Evolutionary conservation across 768 basidiomycete genomes (phyloP).

Genomic region (Gloeopeniophorella convolvens): DNA sequence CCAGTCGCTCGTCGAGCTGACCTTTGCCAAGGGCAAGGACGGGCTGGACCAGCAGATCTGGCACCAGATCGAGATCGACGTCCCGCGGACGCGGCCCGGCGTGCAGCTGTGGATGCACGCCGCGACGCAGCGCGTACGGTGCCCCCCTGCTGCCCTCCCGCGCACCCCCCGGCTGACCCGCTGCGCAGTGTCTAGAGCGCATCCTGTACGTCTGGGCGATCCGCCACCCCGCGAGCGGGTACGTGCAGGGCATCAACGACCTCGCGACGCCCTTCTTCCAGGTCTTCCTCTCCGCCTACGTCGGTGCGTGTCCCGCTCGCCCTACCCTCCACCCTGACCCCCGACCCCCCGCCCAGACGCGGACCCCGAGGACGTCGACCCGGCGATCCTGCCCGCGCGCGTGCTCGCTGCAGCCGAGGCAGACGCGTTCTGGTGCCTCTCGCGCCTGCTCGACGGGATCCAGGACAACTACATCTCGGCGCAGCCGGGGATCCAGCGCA

Average conservation of each 20-base stretch:
- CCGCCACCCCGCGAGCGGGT: constrained; percentile 95
- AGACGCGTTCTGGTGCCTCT: constrained; percentile 98
- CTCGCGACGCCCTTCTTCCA: constrained; percentile 97
- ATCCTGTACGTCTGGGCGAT: constrained; percentile 99
- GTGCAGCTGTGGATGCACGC: constrained; percentile 87
- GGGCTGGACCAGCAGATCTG: constrained; percentile 94
- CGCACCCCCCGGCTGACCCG: constrained; percentile 20
- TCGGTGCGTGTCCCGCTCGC: constrained; percentile 73
- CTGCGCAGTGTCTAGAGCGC: constrained; percentile 74
- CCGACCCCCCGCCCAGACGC: too few species aligned
- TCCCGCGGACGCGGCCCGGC: constrained; percentile 90
- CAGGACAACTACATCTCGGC: constrained; percentile 97
- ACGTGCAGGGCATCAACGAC: constrained; percentile 99
- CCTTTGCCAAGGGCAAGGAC: constrained; percentile 81
- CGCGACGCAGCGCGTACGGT: constrained; percentile 77
- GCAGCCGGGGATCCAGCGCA: constrained; percentile 93
- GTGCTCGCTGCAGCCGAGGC: constrained; percentile 87
- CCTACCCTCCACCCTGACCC: too few species aligned
- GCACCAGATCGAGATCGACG: constrained; percentile 99
- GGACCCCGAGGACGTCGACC: constrained; percentile 87
- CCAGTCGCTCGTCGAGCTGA: constrained; percentile 77
- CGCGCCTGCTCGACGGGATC: constrained; percentile 90
- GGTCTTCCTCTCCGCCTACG: constrained; percentile 92
- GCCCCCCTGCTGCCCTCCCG: constrained; percentile 7
- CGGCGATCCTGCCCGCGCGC: constrained; percentile 58